Evolutionary conservation across 2,329 filamentous ascomycete species (phyloP).

Genomic region (Cephalotrichum gorgonifer): DNA sequence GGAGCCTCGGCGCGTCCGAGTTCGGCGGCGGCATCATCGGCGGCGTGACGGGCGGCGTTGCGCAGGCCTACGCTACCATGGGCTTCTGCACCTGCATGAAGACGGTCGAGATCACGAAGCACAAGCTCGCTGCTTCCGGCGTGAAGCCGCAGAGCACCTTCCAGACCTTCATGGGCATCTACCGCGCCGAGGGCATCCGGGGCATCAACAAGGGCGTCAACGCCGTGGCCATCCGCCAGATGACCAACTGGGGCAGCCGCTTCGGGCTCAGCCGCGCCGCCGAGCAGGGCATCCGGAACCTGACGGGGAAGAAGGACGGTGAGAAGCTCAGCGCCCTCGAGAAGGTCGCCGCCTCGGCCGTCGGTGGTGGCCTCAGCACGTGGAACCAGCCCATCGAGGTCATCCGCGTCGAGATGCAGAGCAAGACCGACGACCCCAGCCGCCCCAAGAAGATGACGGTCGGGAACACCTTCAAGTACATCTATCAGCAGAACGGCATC

Average conservation of each 20-base stretch:
- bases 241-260: conserved; percentile 97
- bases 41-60: conserved; percentile 88
- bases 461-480: conserved; percentile 74
- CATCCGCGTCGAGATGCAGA: conserved; percentile 99
- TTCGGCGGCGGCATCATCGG: conserved; percentile 84
- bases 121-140: conserved; percentile 80
- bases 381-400: conserved; percentile 99
- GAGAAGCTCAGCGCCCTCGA: conserved; percentile 71
- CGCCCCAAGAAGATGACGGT: conserved; percentile 99
- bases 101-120: conserved; percentile 98
- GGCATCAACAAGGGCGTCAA: conserved; percentile 99
- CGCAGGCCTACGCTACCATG: conserved; percentile 98
- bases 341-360: conserved; percentile 76
- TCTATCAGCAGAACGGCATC: conserved; percentile 80
- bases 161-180: conserved; percentile 94
- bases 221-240: conserved; percentile 95
- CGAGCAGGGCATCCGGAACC: conserved; percentile 73
- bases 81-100: conserved; percentile 99
- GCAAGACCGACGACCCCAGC: conserved; percentile 95
- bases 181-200: conserved; percentile 81
- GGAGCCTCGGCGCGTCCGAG: conserved; percentile 69
- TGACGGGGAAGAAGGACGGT: conserved; percentile 67
- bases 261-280: conserved; percentile 90
- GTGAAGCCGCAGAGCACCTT: conserved; percentile 84
- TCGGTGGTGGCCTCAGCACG: conserved; percentile 89